Conservation (phyloP, 352 stramenopile species). For the Phytophthora europaea region DNA sequence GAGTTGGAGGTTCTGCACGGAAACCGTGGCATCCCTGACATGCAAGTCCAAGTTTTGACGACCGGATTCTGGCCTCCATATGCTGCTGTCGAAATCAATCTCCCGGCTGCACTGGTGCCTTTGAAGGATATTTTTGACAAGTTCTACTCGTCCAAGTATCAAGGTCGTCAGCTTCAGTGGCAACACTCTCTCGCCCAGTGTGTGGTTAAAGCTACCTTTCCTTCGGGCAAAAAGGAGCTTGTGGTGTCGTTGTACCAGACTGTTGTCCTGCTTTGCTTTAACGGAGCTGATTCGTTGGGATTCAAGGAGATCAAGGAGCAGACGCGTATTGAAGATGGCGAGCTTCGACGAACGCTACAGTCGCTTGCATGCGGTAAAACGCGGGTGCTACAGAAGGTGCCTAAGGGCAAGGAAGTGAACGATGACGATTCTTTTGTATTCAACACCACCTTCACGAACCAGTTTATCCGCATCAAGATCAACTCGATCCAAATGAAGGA, state of each 20-base stretch:
- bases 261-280: constrained; percentile 90
- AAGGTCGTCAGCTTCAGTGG: constrained; percentile 92
- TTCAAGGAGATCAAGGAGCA: constrained; percentile 91
- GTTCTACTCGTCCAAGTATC: constrained; percentile 92
- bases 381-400: constrained; percentile 88
- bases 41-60: constrained; percentile 98
- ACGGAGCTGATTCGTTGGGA: constrained; percentile 61
- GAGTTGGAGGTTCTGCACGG: constrained; percentile 57
- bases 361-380: constrained; percentile 93
- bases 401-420: constrained; percentile 89
- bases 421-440: constrained; percentile 90
- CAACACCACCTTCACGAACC: constrained; percentile 88
- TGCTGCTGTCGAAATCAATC: constrained; percentile 82
- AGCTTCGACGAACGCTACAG: constrained; percentile 91
- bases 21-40: constrained; percentile 80
- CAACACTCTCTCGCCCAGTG: constrained; percentile 92
- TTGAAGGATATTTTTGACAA: constrained; percentile 90
- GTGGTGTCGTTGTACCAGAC: constrained; percentile 91
- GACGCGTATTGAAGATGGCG: constrained; percentile 91
- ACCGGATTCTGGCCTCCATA: constrained; percentile 98
- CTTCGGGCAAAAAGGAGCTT: constrained; percentile 86
- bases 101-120: constrained; percentile 69
- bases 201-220: constrained; percentile 89
- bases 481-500: constrained; percentile 97
- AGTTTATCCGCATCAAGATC: constrained; percentile 94